phyloP scores from a whole-genome alignment of 1,284 basidiomycete species.

The Ceratobasidium sp. region DNA sequence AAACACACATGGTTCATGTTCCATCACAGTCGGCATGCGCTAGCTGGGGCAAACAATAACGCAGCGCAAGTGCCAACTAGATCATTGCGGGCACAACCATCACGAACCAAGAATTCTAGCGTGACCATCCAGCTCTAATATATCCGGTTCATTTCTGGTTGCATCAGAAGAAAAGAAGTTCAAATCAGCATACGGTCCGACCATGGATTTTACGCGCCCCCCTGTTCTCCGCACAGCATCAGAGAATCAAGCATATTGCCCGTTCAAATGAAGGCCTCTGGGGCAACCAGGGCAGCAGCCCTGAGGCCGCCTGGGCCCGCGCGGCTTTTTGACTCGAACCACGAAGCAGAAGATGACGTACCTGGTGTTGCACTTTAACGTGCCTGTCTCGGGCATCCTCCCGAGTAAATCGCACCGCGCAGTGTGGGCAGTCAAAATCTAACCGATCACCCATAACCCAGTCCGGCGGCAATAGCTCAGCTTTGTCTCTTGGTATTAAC shows the following conservation, averaged over 20 bases:
- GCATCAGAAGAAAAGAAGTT: conserved; percentile 44
- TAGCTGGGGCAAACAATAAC: background rate
- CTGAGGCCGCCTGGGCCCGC: conserved; percentile 1
- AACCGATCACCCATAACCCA: conserved; percentile 45
- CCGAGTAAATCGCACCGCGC: conserved; percentile 40
- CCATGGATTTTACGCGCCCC: conserved; percentile 25
- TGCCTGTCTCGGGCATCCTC: conserved; percentile 44
- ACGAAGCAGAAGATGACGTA: conserved; percentile 34
- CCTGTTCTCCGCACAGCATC: conserved; percentile 1
- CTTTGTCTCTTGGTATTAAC: conserved; percentile 40
- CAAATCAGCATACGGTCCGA: conserved; percentile 13
- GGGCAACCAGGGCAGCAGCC: conserved; percentile 19
- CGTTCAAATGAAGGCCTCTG: conserved; percentile 7
- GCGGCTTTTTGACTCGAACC: background rate
- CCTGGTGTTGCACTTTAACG: conserved; percentile 44
- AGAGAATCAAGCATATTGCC: conserved; percentile 19
- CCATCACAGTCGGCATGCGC: background rate
- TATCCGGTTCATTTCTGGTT: conserved; percentile 40
- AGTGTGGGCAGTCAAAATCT: conserved; percentile 43
- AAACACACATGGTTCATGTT: background rate
- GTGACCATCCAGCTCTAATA: conserved; percentile 16
- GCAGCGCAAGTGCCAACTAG: conserved; percentile 9
- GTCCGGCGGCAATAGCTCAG: conserved; percentile 32
- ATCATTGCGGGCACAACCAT: background rate
- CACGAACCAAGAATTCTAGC: conserved; percentile 3